Percentiles rank a stretch among this genome's conserved stretches.
These are phyloP conservation scores for Carex arenaria DNA, from an alignment of 202 grass and related monocot species.

Conservation along the genomic window DNA sequence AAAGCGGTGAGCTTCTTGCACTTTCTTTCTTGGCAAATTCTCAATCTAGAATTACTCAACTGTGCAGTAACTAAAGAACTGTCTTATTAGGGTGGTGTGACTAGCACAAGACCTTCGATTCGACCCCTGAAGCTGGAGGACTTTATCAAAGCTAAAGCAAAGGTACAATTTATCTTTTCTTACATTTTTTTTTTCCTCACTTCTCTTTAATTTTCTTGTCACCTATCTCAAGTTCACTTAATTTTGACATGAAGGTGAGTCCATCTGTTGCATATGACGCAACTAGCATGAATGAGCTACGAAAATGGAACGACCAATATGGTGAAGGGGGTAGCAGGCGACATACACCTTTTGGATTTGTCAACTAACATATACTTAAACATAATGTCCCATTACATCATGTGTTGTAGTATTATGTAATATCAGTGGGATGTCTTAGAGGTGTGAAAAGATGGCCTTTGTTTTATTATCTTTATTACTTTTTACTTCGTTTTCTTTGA, in stretches of 20 bases:
- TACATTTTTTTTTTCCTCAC: neutral
- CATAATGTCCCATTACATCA: constrained; percentile 1
- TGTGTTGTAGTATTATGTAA: constrained; percentile 19
- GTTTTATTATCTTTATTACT: constrained; percentile 2
- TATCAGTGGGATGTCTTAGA: constrained; percentile 7
- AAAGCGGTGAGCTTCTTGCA: constrained; percentile 31
- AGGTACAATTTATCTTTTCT: constrained; percentile 43
- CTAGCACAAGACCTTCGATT: constrained; percentile 32
- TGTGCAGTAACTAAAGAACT: neutral
- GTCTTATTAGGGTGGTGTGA: constrained; percentile 45
- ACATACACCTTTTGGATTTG: constrained; percentile 75
- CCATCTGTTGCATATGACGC: constrained; percentile 82
- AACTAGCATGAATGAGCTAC: constrained; percentile 82
- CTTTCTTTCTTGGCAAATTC: constrained; percentile 13
- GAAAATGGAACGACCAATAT: constrained; percentile 93
- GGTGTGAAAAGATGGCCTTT: constrained; percentile 3
- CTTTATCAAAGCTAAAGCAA: constrained; percentile 88
- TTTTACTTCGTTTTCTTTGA: neutral
- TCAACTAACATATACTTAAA: constrained; percentile 32
- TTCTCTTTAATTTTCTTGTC: neutral
- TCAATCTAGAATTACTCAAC: neutral
- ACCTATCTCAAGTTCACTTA: constrained; percentile 4
- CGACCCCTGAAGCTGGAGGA: constrained; percentile 71
- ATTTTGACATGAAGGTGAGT: constrained; percentile 56
- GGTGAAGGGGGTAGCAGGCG: constrained; percentile 83